phyloP scores from a whole-genome alignment of 331 rosid species.

The Quercus lobata region DNA sequence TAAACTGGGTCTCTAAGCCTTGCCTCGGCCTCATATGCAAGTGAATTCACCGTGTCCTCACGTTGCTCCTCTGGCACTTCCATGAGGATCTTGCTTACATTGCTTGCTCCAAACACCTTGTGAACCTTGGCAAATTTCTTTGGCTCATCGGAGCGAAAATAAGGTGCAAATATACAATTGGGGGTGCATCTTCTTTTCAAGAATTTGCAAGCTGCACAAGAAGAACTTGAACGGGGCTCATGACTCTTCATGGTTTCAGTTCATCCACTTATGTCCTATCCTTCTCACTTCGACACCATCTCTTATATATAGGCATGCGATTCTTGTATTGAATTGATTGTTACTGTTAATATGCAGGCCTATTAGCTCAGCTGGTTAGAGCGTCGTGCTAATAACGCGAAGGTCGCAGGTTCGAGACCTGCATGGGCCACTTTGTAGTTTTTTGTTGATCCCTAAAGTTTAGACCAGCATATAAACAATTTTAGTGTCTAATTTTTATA shows the following conservation, averaged over 20 bases:
- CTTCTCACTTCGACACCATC: constrained; percentile 4
- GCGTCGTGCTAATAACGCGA: background rate
- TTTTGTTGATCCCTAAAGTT: no score
- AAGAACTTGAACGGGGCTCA: constrained; percentile 78
- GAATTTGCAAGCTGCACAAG: constrained; percentile 93
- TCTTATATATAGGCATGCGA: constrained; percentile 20
- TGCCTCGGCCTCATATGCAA: constrained; percentile 81
- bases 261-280: constrained; percentile 13
- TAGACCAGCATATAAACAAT: no score
- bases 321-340: background rate
- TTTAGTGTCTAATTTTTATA: no score
- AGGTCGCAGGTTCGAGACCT: background rate
- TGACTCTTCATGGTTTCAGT: constrained; percentile 53
- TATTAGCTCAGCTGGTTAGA: background rate
- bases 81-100: constrained; percentile 79
- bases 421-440: background rate
- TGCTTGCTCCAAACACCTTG: constrained; percentile 95
- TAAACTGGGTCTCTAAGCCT: constrained; percentile 84
- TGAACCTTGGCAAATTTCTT: constrained; percentile 80
- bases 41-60: constrained; percentile 78
- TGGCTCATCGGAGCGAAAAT: constrained; percentile 72
- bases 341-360: background rate
- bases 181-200: constrained; percentile 79
- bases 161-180: constrained; percentile 80
- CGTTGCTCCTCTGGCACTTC: constrained; percentile 82